Evolutionary conservation across 352 stramenopile species (phyloP).

Genomic region (Globisporangium perplexum): DNA sequence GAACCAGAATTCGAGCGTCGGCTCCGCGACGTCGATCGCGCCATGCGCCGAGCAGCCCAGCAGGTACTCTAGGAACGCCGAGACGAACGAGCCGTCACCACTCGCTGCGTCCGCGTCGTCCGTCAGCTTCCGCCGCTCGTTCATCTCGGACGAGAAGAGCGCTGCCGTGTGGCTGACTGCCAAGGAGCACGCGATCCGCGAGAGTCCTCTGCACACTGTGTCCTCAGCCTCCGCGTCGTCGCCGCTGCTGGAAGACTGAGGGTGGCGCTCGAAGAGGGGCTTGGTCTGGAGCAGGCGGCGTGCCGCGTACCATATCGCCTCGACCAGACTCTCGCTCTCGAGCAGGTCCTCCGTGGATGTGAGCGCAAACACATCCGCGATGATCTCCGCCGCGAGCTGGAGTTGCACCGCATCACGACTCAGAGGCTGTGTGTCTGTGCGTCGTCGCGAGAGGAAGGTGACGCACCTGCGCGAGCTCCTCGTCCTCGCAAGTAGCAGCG

Average conservation of each 20-base stretch:
- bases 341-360: slow-evolving; percentile 14
- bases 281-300: slow-evolving; percentile 20
- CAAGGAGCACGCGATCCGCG: slow-evolving; percentile 37
- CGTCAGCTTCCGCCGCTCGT: slow-evolving; percentile 1
- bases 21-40: slow-evolving; percentile 48
- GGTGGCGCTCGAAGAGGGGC: slow-evolving; percentile 15
- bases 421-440: neutral
- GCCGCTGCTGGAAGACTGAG: neutral
- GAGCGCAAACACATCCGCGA: slow-evolving; percentile 51
- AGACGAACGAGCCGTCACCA: slow-evolving; percentile 10
- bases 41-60: slow-evolving; percentile 53
- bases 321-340: slow-evolving; percentile 14
- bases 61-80: slow-evolving; percentile 52
- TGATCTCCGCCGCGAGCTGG: slow-evolving; percentile 54
- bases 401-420: neutral
- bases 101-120: neutral
- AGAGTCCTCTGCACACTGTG: slow-evolving; percentile 27
- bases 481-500: slow-evolving; percentile 20
- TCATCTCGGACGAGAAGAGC: slow-evolving; percentile 22
- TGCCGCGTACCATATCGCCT: slow-evolving; percentile 25
- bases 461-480: slow-evolving; percentile 40
- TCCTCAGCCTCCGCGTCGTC: slow-evolving; percentile 14
- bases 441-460: neutral
- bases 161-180: slow-evolving; percentile 35
- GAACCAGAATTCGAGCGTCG: slow-evolving; percentile 85